phyloP scores from a whole-genome alignment of 768 basidiomycete species.

The Boletus rubroflammeus region DNA sequence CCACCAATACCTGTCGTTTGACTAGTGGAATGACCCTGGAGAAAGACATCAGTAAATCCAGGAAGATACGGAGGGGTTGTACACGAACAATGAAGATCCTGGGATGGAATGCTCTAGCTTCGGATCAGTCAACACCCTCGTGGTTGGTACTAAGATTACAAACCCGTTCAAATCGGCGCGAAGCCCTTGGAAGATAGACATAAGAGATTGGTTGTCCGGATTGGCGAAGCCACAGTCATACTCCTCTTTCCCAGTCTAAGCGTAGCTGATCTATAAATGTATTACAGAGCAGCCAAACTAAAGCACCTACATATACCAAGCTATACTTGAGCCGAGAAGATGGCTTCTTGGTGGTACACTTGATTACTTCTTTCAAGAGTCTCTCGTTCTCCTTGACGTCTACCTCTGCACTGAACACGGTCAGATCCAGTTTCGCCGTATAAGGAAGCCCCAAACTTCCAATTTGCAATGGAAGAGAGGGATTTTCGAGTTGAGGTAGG shows the following conservation, averaged over 20 bases:
- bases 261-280: neutral
- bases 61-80: too few relatives aligned
- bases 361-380: neutral
- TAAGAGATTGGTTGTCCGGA: neutral
- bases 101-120: constrained; percentile 52
- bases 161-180: constrained; percentile 13
- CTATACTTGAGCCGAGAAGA: constrained; percentile 2
- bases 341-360: neutral
- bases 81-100: constrained; percentile 75
- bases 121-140: neutral
- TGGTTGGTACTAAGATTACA: neutral
- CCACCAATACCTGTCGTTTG: constrained; percentile 13
- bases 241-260: constrained; percentile 4
- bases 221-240: neutral
- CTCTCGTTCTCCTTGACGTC: neutral
- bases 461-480: neutral
- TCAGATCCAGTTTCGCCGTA: constrained; percentile 37
- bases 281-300: neutral
- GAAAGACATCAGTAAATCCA: neutral
- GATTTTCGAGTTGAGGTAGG: neutral
- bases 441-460: neutral
- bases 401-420: constrained; percentile 22
- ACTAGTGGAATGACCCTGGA: constrained; percentile 9
- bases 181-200: constrained; percentile 2
- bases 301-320: constrained; percentile 8